Base-by-base conservation (phyloP, 2,329 filamentous ascomycete genomes). In the Pleomassaria siparia region DNA sequence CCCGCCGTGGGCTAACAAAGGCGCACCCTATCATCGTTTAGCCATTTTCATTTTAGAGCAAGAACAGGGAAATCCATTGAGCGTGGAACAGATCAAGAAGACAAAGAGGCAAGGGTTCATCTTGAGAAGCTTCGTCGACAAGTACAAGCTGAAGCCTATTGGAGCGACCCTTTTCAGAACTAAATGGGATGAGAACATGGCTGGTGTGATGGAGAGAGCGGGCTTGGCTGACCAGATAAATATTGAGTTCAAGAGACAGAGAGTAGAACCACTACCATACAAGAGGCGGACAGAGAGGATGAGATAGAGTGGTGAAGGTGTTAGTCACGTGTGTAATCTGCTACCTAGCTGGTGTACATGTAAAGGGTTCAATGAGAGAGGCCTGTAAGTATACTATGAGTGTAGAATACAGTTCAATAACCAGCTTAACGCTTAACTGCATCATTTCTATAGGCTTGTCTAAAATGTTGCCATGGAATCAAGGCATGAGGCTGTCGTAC, bases 151-250 rank as follows among this genome's bases (percentile, higher is more conserved):
- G 51, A 80, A 77, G 49, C 83, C 91, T 7, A 84, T 96, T 49
- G 91, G 91, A 35, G 88, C 90, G 60, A 89, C 85, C 67, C 76
- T 99, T 60, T 99, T 97, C 84, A 85, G 94, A 57, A 86, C 84
- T 50, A 76, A 87, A 56, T 97, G 91, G 89, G 94, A 99, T 71
- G 88, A 94, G 50, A 83, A 82, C 61, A 99, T 89, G 44, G 84
- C 83, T n/a, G 84, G 77, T 42, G 89, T 99, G 54, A 96, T 99
- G 92, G 78, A 84, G 66, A 82, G 88, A 60, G 82, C 88, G 59
- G 84, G 82, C 50, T 78, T 95, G 53, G 80, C 83, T 22, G 90
- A 90, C 40, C 56, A 67, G 50, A 84, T 85, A 49, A 86, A 95
- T 63, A 70, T 96, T 54, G 89, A 96, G 75, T 89, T 95, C 72